A percentile compares a stretch with the other conserved stretches of the same genome.
Conservation (phyloP, 306 rosid species). For the Ormosia emarginata region DNA sequence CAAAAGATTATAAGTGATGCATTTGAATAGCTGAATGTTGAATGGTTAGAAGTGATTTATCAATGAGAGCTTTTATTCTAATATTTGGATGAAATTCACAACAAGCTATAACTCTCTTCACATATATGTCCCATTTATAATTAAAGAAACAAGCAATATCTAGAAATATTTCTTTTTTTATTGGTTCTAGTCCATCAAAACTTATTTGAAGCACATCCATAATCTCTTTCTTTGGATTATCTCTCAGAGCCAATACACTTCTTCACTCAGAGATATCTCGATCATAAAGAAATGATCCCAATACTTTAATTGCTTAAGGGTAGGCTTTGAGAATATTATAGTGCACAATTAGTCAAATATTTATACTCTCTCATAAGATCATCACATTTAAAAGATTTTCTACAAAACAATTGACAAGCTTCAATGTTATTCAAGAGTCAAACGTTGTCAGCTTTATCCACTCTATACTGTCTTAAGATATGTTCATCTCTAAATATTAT, state of each 20-base stretch:
- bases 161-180: not conserved
- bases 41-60: slow-evolving; percentile 7
- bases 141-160: slow-evolving; percentile 4
- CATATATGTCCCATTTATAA: not conserved
- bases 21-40: too few relatives aligned
- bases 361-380: not conserved
- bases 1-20: too few relatives aligned
- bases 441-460: not conserved
- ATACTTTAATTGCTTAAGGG: not conserved
- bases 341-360: not conserved
- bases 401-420: not conserved
- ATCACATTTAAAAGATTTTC: not conserved
- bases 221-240: not conserved
- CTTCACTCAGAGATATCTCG: not conserved
- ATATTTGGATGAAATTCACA: not conserved
- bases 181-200: not conserved
- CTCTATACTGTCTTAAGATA: not conserved
- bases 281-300: not conserved
- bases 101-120: not conserved
- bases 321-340: not conserved
- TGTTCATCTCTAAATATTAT: not conserved
- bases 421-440: not conserved
- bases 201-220: not conserved
- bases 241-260: not conserved
- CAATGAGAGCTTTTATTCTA: not conserved